Evolutionary conservation across 2,329 filamentous ascomycete species (phyloP), one percentile per base, ranked within the genome.

Genomic region (Huntiella decipiens): DNA sequence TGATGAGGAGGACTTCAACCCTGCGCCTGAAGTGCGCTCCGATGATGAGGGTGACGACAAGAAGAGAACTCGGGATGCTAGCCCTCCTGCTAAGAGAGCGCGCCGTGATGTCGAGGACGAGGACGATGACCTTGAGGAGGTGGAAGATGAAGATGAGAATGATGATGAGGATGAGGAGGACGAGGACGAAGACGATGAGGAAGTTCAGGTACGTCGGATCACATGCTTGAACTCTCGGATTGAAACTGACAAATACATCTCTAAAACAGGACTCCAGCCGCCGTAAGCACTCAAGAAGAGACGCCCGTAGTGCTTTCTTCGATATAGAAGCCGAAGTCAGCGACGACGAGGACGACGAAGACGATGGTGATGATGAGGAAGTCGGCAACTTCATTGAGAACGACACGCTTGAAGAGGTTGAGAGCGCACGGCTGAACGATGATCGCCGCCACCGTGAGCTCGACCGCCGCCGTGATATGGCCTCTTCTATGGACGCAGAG

Each of bases 291-390:
- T 28, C 22, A 10, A 79, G 78, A 60, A 76, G 75, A 59, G 77
- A 82, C 53, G 73, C 73, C 52, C 76, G 84, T 52, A 83, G 84
- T 55, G 79, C 81, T 56, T 95, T 95, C 74, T 78, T 98, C 64
- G 91, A 98, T 76, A 84, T 88, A 57, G 91, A 98, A 69, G 91
- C 91, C 60, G 91, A 95, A 64, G 91, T 98, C 54, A 91, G 96
- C 52, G 86, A 93, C 55, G 86, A 94, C 55, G 82, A 85, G 53
- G 79, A 74, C 53, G 82, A 83, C 51, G 85, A 93, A 52, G 85
- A 92, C 44, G 88, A 95, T 54, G 85, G 92, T 54, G 86, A 93
- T 46, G 77, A 83, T 49, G 79, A 86, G 54, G 85, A 80, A 53
- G 76, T 79, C 45, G 85, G 85, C 48, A 81, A 83, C 53, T 85